Conservation (phyloP, 163 green algal genomes). For the Smithsoniella earleae region DNA sequence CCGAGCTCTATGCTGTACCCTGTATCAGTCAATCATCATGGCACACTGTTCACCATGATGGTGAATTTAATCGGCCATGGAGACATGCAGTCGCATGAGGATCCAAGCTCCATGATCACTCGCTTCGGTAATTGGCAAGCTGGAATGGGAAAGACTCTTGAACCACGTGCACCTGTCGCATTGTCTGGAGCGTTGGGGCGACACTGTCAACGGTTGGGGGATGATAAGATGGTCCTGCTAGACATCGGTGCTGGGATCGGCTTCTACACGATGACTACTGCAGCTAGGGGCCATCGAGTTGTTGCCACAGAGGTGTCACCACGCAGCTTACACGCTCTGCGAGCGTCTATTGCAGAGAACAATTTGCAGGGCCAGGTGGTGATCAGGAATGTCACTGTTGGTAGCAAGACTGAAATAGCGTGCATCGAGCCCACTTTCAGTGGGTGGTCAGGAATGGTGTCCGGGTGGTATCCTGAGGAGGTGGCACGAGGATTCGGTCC, state of each 20-base stretch:
- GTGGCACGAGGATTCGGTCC: neutral
- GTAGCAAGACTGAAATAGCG: constrained; percentile 25
- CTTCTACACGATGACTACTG: constrained; percentile 69
- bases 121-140: constrained; percentile 62
- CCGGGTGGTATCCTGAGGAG: neutral
- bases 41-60: constrained; percentile 63
- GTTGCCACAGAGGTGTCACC: constrained; percentile 61
- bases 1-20: constrained; percentile 49
- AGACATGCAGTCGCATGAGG: constrained; percentile 42
- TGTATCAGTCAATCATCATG: constrained; percentile 44
- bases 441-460: neutral
- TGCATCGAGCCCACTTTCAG: constrained; percentile 33
- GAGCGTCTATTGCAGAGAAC: constrained; percentile 57
- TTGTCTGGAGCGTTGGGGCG: constrained; percentile 58
- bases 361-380: constrained; percentile 57
- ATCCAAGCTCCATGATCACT: constrained; percentile 53
- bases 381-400: constrained; percentile 40
- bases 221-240: constrained; percentile 41
- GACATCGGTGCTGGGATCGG: constrained; percentile 74
- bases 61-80: constrained; percentile 50
- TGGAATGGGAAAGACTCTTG: constrained; percentile 29
- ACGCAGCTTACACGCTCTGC: constrained; percentile 49
- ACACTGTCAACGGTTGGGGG: neutral
- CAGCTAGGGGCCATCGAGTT: constrained; percentile 56
- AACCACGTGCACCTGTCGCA: constrained; percentile 33